Evolutionary conservation across 1,284 basidiomycete species (phyloP).

Genomic region (Ceratobasidium sp.): DNA sequence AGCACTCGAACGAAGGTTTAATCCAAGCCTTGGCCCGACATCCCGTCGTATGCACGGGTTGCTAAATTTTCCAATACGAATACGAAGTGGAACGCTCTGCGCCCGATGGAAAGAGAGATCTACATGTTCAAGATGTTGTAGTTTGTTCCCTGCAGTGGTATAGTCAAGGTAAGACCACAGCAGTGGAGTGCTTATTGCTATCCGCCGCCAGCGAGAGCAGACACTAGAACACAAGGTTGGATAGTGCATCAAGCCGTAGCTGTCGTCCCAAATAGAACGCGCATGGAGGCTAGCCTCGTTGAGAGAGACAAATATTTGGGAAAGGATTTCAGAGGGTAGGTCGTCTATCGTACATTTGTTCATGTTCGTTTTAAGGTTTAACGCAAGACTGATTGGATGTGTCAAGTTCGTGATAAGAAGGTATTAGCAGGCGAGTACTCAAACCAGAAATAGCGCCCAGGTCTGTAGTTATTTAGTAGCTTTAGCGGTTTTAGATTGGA

Average conservation of each 20-base stretch:
- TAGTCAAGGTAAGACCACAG: slow-evolving; percentile 20
- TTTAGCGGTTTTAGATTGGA: no score
- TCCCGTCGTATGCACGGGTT: not conserved
- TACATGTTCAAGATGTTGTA: not conserved
- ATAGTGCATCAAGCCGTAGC: slow-evolving; percentile 1
- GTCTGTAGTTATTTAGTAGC: no score
- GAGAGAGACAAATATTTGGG: slow-evolving; percentile 18
- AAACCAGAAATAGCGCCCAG: no score
- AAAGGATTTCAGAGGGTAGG: slow-evolving; percentile 24
- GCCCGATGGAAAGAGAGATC: slow-evolving; percentile 7
- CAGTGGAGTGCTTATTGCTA: not conserved
- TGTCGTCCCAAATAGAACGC: not conserved
- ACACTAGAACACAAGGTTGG: slow-evolving; percentile 15
- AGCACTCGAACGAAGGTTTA: slow-evolving; percentile 10
- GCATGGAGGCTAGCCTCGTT: not conserved
- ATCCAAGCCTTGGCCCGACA: not conserved
- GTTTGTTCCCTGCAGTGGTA: not conserved
- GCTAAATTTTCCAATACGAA: slow-evolving; percentile 14
- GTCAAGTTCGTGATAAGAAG: no score
- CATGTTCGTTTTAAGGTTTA: not conserved
- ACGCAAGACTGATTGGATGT: not conserved
- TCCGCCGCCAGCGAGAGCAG: slow-evolving; percentile 29
- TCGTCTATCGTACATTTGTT: slow-evolving; percentile 5
- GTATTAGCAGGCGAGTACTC: no score
- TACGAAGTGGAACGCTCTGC: not conserved